These are phyloP conservation scores for Boletus sp. DNA, from an alignment of 768 basidiomycete genomes.

Conservation along the genomic window DNA sequence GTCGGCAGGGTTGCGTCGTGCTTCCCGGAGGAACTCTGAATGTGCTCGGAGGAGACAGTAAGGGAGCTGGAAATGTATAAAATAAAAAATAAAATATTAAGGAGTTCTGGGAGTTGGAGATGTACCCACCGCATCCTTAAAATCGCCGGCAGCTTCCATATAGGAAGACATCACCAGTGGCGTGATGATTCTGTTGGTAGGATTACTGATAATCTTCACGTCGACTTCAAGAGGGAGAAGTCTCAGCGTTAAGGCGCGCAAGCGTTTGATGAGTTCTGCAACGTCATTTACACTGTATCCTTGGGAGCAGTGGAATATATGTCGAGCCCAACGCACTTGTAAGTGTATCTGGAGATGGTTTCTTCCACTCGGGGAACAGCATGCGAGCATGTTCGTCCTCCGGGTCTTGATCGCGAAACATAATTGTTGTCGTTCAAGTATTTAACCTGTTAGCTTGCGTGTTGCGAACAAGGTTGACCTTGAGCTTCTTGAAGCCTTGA, in stretches of 20 bases:
- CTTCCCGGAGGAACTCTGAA: constrained; percentile 79
- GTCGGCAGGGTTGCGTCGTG: constrained; percentile 77
- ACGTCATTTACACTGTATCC: background rate
- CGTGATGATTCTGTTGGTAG: constrained; percentile 83
- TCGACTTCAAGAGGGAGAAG: constrained; percentile 83
- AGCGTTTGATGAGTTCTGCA: constrained; percentile 74
- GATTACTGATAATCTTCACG: constrained; percentile 56
- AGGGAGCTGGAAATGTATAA: constrained; percentile 55
- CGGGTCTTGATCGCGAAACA: constrained; percentile 27
- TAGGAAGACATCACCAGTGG: constrained; percentile 76
- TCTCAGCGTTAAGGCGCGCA: constrained; percentile 69
- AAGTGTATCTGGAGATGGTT: constrained; percentile 66
- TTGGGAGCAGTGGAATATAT: background rate
- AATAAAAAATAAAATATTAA: background rate
- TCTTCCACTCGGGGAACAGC: constrained; percentile 42
- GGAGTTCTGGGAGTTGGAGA: background rate
- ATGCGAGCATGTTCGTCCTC: constrained; percentile 43
- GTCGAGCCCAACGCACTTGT: constrained; percentile 52
- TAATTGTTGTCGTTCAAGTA: constrained; percentile 2
- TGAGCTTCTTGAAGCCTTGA: too few species aligned
- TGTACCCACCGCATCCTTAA: constrained; percentile 68
- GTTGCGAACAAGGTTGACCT: background rate
- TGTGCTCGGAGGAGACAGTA: constrained; percentile 77
- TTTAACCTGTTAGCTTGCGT: background rate
- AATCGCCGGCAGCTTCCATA: constrained; percentile 80